Evolutionary conservation across 768 basidiomycete genomes (phyloP), one percentile per base, ranked within the genome.

Genomic region (Rhodocollybia butyracea): DNA sequence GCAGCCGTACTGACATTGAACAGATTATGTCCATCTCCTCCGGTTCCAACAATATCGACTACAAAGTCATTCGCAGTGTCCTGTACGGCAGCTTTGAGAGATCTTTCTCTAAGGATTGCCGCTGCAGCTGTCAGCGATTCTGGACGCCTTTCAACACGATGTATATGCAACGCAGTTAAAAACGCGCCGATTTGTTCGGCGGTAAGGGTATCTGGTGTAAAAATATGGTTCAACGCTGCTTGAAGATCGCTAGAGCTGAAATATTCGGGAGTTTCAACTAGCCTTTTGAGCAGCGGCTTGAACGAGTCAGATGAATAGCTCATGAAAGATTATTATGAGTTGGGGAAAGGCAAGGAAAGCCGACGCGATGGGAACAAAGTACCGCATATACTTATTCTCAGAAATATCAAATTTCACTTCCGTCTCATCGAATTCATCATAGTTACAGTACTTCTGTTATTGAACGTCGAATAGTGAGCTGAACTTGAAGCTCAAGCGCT

Each of bases 1-100:
- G 96, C 95, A 2, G 92, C 88, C 1, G 96, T 98, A 67, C 93
- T 95, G 51, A 98, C 95, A 67, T 98, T 98, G 80, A 94, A 98
- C 0, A 95, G 87, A 65, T 98, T 91, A 69, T 94, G 85, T 0
- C 94, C 94, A 70, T 98, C 97, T 7, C 97, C 96, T 11, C 96
- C 94, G 0, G 93, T 94, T 2, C 94, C 94, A 22, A 96, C 94
- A 55, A 96, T 91, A 66, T 90, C 88, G 21, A 87, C 82, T 30
- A 75, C 67, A 57, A 75, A 91, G 68, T 95, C 91, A 8, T 75
- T 70, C 40, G 85, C 81, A 1, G 68, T 68, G 30, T 80, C 78
- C 52, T 85, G 76, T 36, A 91, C 79, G 2, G 72, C 73, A 2
- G 86, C 85, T 43, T 79, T 78, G 50, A 91, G 66, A 2, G 91